Base-by-base conservation (phyloP, 805 yeast genomes). In the Candida coquimbonensis region DNA sequence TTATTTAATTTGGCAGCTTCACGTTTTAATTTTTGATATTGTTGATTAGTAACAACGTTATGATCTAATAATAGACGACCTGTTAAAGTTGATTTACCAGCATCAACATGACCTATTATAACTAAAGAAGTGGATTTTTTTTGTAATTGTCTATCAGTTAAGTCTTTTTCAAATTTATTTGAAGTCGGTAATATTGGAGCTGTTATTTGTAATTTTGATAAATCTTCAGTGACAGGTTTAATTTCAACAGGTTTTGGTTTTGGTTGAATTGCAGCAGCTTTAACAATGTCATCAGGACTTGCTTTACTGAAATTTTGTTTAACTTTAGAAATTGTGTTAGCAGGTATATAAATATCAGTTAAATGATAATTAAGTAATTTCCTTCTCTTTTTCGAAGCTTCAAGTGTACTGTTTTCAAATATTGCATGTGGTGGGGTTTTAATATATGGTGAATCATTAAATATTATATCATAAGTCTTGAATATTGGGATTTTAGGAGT, bases 41-140 rank as follows among this genome's bases (percentile, higher is more conserved):
- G 96, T 86, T 78, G 95, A 84, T 84, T 87, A 86, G 76, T 96
- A 64, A 87, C 86, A 75, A 90, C 95, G 78, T 96, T 95, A 75
- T 95, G 84, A 88, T 89, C 90, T 84, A 75, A 85, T 69, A 90
- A 83, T 76, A 90, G 82, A 83, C 90, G 96, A 72, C 97, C 97
- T 70, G 98, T 90, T 73, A 96, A 86, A 67, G 98, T 90, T 53
- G 97, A 91, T 77, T 87, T 86, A 72, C 91, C 91, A 66, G 97
- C 91, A 79, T 91, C 98, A 95, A 91, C 98, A 91, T 91, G 98
- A 72, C 98, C 98, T 76, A 91, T 91, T 68, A 91, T 96, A 74
- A 93, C 98, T 78, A 91, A 93, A 88, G 90, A 89, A 75, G 88
- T 84, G 81, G 89, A 96, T 74, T 81, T 73, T 84, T 90, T 90